Evolutionary conservation across 176 grass and related monocot genomes (phyloP).

Genomic region (Miscanthus lutarioriparius): DNA sequence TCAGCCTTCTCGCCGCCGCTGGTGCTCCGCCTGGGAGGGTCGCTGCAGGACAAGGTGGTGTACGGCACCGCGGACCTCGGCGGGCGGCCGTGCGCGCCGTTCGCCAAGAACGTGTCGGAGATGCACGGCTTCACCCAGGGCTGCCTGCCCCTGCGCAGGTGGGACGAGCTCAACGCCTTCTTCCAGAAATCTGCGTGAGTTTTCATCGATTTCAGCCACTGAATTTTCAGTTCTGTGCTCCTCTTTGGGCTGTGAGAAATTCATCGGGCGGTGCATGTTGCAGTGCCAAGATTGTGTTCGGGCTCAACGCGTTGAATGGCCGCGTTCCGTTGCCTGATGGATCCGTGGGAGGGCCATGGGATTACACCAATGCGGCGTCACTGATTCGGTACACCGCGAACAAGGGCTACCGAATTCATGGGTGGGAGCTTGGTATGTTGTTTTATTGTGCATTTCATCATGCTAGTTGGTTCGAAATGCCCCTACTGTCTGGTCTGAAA

Average conservation of each 20-base stretch:
- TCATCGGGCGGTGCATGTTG: neutral
- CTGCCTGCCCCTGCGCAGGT: slow-evolving; percentile 61
- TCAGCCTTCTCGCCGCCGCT: slow-evolving; percentile 67
- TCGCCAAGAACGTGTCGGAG: slow-evolving; percentile 53
- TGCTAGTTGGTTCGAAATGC: neutral
- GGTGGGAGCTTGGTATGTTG: slow-evolving; percentile 86
- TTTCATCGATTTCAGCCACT: neutral
- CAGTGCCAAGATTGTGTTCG: slow-evolving; percentile 73
- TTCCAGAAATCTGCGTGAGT: slow-evolving; percentile 63
- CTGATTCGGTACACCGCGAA: slow-evolving; percentile 61
- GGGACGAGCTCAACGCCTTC: slow-evolving; percentile 85
- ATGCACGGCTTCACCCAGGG: slow-evolving; percentile 68
- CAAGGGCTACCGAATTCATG: slow-evolving; percentile 79
- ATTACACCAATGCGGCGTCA: slow-evolving; percentile 81
- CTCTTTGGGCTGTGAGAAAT: neutral
- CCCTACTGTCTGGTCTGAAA: neutral
- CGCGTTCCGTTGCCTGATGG: slow-evolving; percentile 55
- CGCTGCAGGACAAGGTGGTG: slow-evolving; percentile 67
- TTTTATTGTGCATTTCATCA: neutral
- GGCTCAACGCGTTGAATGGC: slow-evolving; percentile 83
- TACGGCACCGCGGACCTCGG: slow-evolving; percentile 36
- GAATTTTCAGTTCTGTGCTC: neutral
- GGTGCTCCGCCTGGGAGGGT: slow-evolving; percentile 64
- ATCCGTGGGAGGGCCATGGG: slow-evolving; percentile 74
- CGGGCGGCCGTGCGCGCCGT: slow-evolving; percentile 41